Base-by-base conservation (phyloP, 192 early-diverging fungal genomes). In the Martensiomyces pterosporus region DNA sequence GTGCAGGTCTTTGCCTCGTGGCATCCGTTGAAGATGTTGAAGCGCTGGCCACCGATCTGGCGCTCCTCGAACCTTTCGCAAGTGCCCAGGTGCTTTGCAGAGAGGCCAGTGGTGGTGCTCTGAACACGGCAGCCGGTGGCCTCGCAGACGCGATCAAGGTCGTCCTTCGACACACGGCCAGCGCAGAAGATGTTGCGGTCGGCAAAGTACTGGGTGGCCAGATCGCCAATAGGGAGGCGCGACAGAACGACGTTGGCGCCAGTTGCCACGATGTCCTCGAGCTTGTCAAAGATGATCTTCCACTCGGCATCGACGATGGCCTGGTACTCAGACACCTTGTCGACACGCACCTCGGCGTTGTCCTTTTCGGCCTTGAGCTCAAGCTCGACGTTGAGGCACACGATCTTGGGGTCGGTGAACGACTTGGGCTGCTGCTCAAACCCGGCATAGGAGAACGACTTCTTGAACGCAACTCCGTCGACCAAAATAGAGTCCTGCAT, bases 121-220 rank as follows among this genome's bases (percentile, higher is more conserved):
- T 99, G 96, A 29, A 93, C 79, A 24, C 83, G 75, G 24, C 93
- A 94, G 55, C 96, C 96, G 18, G 94, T 91, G 46, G 94, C 96
- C 71, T 92, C 85, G 52, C 94, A 86, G 23, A 93, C 91, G 52
- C 96, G 92, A 43, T 86, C 82, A 52, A 99, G 65, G 64, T 99
- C 96, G 51, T 91, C 94, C 57, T 81, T 85, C 37, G 91, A 60
- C 27, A 99, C 96, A 64, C 96, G 90, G 34, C 96, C 96, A 24
- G 96, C 96, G 65, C 96, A 99, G 76, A 99, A 99, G 63, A 99
- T 93, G 64, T 93, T 88, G 47, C 96, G 90, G 65, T 99, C 96
- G 43, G 96, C 96, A 85, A 99, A 99, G 82, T 96, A 99, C 73
- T 99, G 96, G 21, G 96, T 99, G 23, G 94, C 96, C 55, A 99